Conservation (phyloP, 2,329 filamentous ascomycete genomes). For the Diaporthe australafricana region DNA sequence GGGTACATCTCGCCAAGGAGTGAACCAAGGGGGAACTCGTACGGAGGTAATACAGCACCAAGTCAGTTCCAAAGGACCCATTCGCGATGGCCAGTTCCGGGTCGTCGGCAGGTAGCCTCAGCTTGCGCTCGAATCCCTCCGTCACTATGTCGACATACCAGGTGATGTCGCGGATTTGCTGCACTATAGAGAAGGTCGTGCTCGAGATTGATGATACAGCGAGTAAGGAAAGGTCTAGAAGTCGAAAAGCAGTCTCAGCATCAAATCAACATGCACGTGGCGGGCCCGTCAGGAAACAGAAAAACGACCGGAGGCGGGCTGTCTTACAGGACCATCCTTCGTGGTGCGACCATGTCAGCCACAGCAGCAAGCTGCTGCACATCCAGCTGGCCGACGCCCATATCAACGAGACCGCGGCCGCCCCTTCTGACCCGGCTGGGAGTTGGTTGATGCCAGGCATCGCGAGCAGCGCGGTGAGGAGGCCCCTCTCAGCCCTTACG, state of each 20-base stretch:
- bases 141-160: conserved; percentile 38
- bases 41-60: conserved; percentile 44
- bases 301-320: no score
- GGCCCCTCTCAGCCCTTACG: conserved; percentile 21
- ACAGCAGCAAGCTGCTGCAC: conserved; percentile 39
- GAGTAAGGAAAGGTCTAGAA: conserved; percentile 41
- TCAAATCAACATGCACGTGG: neutral
- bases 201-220: conserved; percentile 41
- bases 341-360: conserved; percentile 43
- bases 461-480: conserved; percentile 14
- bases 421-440: conserved; percentile 34
- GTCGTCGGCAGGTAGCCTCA: conserved; percentile 36
- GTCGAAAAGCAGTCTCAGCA: neutral
- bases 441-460: conserved; percentile 38
- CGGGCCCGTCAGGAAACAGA: neutral
- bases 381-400: conserved; percentile 34
- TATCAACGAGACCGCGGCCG: conserved; percentile 32
- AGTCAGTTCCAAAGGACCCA: conserved; percentile 41
- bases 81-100: conserved; percentile 41
- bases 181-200: conserved; percentile 42
- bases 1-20: neutral
- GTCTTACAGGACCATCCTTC: conserved; percentile 42
- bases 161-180: conserved; percentile 41
- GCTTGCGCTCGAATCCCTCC: conserved; percentile 38
- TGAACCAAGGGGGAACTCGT: neutral